phyloP scores from a whole-genome alignment of 805 yeast genomes.

The Nakazawaea peltata region DNA sequence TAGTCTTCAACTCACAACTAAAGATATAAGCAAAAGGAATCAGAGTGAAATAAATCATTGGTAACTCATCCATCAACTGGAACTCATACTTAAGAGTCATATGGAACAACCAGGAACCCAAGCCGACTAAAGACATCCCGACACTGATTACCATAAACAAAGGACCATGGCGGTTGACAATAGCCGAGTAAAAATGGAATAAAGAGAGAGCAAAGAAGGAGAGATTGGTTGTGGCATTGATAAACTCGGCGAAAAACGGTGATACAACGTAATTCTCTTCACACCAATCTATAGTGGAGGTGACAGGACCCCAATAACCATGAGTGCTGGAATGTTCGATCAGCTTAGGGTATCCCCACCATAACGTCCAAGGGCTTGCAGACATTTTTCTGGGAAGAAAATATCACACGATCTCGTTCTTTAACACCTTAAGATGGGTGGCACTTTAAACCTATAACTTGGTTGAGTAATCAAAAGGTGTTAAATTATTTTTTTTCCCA shows the following conservation, averaged over 20 bases:
- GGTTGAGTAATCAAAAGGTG: no score
- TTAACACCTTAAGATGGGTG: no score
- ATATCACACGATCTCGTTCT: no score
- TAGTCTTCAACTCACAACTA: constrained; percentile 13
- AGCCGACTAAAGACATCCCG: constrained; percentile 81
- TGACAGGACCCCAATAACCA: constrained; percentile 73
- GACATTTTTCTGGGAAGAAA: no score
- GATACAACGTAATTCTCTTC: constrained; percentile 93
- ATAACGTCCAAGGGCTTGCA: no score
- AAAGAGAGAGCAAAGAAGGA: constrained; percentile 32
- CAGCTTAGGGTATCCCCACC: no score
- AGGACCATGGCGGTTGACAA: constrained; percentile 50
- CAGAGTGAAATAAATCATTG: constrained; percentile 95
- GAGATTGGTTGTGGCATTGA: constrained; percentile 78
- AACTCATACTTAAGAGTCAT: constrained; percentile 85
- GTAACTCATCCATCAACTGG: constrained; percentile 86
- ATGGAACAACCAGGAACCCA: constrained; percentile 91
- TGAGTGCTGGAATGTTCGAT: constrained; percentile 1
- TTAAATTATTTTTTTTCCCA: no score
- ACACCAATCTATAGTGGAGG: constrained; percentile 96
- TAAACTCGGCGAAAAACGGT: constrained; percentile 76
- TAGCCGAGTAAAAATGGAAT: constrained; percentile 39
- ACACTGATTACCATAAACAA: constrained; percentile 62
- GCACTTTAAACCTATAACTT: no score
- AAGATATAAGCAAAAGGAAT: constrained; percentile 53